Conservation (phyloP, 1,284 basidiomycete species). For the Papiliotrema nemorosa region DNA sequence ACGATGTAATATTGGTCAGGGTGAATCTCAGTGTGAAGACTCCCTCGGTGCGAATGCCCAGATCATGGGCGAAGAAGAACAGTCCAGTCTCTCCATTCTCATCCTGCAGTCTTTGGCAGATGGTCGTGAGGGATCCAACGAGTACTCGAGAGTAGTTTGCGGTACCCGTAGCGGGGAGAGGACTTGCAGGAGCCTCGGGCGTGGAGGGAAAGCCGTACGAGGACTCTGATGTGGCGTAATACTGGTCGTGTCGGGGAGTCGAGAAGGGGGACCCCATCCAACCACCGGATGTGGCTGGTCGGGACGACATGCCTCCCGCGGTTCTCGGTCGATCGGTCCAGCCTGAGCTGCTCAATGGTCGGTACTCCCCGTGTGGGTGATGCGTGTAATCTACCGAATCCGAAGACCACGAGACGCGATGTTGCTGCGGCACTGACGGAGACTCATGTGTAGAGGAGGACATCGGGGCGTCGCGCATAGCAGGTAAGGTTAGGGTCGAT, state of each 20-base stretch:
- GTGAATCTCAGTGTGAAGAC: constrained; percentile 46
- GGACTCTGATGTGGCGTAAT: constrained; percentile 1
- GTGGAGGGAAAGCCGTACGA: constrained; percentile 2
- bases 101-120: constrained; percentile 74
- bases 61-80: constrained; percentile 82
- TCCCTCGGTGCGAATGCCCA: constrained; percentile 82
- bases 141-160: constrained; percentile 77
- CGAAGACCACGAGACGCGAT: constrained; percentile 3
- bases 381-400: not conserved
- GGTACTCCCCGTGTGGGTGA: not conserved
- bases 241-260: not conserved
- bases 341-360: not conserved
- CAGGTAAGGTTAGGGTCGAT: not conserved
- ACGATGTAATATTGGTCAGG: constrained; percentile 35
- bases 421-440: too few species aligned
- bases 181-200: not conserved
- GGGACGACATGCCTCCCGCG: not conserved
- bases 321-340: constrained; percentile 7
- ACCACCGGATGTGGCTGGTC: not conserved
- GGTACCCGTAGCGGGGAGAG: constrained; percentile 48
- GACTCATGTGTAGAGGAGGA: not conserved
- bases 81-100: constrained; percentile 77
- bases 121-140: constrained; percentile 78
- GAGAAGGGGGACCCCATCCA: not conserved
- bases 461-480: not conserved